Base-by-base conservation (phyloP, 805 yeast species). In the Candida cerambycidarum region DNA sequence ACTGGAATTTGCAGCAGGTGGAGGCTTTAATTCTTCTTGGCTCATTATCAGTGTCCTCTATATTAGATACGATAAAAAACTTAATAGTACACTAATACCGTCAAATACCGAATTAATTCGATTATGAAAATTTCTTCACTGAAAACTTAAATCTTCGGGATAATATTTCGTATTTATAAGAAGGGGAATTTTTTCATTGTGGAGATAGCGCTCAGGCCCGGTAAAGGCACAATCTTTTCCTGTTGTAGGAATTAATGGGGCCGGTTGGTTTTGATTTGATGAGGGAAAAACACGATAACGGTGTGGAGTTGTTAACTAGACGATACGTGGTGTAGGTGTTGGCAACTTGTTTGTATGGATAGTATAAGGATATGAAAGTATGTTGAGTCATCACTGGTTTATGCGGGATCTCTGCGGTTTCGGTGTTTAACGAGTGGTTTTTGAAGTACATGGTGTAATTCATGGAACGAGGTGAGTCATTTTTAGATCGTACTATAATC, bases 1-100 rank as follows among this genome's bases (percentile, higher is more conserved):
- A 39, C 42, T 39, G n/a, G 42, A 13, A 11, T 25, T 39, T 24
- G 34, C 24, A 8, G 12, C 33, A 23, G 16, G 24, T n/a, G 30
- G 24, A 13, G 37, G 38, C 19, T 34, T 34, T 9, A 28, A 17
- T 13, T 29, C 34, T 38, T 29, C 33, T 29, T 38, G 31, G 28
- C 32, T 29, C 33, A 38, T 38, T 18, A 4, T 7, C 6, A 4
- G 4, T 11, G 16, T 32, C 35, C 24, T 14, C 8, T 21, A 21
- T 25, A 25, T 6, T 25, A 25, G 5, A 25, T 25, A 25, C 29
- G 29, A 25, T 25, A 11, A 7, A 7, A 25, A 12, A 4, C 5
- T 12, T 25, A 12, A 25, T 9, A 10, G 25, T 21, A 7, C 10
- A 10, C 9, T 10, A 7, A 25, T 25, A 11, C 29, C 29, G 29